Evolutionary conservation across 2,329 filamentous ascomycete genomes (phyloP), one percentile per base, ranked within the genome.

Genomic region (Emydomyces testavorans): DNA sequence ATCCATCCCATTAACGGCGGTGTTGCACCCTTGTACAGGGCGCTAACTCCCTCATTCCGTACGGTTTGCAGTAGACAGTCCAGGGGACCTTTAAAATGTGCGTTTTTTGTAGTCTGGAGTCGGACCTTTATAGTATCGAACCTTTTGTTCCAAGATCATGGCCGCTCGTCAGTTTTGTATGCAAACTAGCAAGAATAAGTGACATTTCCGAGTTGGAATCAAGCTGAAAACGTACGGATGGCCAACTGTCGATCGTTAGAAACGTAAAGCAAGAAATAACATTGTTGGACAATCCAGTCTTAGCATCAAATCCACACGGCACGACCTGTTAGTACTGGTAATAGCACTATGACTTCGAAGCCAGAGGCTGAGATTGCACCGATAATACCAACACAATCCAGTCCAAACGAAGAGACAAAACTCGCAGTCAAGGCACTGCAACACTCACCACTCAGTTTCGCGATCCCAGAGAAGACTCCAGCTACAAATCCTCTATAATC

Each of bases 111-210:
- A 2, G 90, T 96, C 65, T 98, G 92, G 15, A 98, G 74, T 26
- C 92, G 86, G 46, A 96, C 90, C 69, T 98, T 98, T 65, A 98
- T 79, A 0, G 92, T 96, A 67, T 98, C 92, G 70, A 98, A 96
- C 20, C 85, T 76, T 44, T 46, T 32, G 11, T 15, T 37, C 43
- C 15, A 16, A 29, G 21, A 29, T 26, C 37, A 46, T 16, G 18
- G 21, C 23, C 6, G n/a, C 38, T 18, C 6, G 35, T 45, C 15
- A 44, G 6, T 16, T 43, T 52, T 38, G 48, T 38, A 39, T 24
- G 15, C 24, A 28, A 1, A 8, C n/a, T 16, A 23, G 31, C 10
- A 29, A 11, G 8, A 8, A 31, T 31, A 31, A 31, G 29, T 31
- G 29, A 31, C 29, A 31, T 10, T 4, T 31, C 29, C n/a, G 29